Conservation (phyloP, 2,329 filamentous ascomycete genomes). For the Biscogniauxia marginata region DNA sequence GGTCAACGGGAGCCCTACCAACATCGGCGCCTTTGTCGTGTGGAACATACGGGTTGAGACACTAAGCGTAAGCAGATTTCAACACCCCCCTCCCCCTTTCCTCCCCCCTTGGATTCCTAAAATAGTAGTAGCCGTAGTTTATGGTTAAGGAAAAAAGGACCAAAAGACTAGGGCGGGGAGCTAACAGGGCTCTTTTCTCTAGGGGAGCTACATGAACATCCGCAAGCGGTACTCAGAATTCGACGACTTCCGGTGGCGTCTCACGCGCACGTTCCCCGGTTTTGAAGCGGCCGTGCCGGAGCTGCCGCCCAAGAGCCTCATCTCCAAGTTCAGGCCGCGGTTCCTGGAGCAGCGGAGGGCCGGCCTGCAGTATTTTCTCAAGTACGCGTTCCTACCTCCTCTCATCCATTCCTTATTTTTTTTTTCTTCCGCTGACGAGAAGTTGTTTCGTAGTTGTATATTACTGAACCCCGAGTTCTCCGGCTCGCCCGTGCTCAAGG, state of each 20-base stretch:
- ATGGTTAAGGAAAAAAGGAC: neutral
- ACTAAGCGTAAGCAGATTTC: conserved; percentile 62
- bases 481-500: conserved; percentile 84
- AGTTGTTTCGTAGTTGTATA: conserved; percentile 65
- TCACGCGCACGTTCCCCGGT: conserved; percentile 79
- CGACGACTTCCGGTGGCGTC: conserved; percentile 71
- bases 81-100: neutral
- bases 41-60: conserved; percentile 91
- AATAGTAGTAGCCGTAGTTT: neutral
- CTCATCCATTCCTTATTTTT: neutral
- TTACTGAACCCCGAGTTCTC: conserved; percentile 92
- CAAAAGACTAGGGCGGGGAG: conserved; percentile 9
- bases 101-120: conserved; percentile 26
- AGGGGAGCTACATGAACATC: conserved; percentile 62
- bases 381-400: conserved; percentile 55
- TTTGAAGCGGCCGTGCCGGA: conserved; percentile 84
- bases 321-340: conserved; percentile 78
- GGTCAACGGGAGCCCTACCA: conserved; percentile 56
- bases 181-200: conserved; percentile 19
- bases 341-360: conserved; percentile 83
- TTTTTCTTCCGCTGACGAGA: conserved; percentile 17
- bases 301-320: conserved; percentile 85
- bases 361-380: conserved; percentile 88
- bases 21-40: conserved; percentile 86
- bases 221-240: conserved; percentile 89